These are phyloP conservation scores for Colletotrichum horii DNA, from an alignment of 2,329 filamentous ascomycete species.

Conservation along the genomic window DNA sequence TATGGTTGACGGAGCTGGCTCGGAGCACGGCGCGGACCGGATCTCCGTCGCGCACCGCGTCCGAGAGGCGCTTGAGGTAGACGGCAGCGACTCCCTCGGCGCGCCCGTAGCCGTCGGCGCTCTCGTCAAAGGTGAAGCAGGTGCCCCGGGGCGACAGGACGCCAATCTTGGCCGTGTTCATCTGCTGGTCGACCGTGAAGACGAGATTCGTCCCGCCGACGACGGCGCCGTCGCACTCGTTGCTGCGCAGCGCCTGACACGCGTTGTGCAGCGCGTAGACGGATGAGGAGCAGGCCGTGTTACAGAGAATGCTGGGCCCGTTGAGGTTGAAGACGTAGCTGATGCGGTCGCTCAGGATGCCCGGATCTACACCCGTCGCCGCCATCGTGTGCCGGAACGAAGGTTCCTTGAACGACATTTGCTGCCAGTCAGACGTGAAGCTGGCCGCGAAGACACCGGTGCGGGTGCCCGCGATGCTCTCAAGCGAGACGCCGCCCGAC, in stretches of 20 bases:
- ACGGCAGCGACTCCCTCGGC: conserved; percentile 35
- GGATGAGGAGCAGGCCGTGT: conserved; percentile 43
- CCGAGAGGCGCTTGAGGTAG: conserved; percentile 33
- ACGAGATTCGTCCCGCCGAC: conserved; percentile 42
- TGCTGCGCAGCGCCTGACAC: conserved; percentile 32
- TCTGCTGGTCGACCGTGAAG: conserved; percentile 26
- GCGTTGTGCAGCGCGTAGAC: conserved; percentile 32
- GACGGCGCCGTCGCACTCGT: conserved; percentile 37
- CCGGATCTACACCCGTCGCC: conserved; percentile 34
- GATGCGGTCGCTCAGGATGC: conserved; percentile 42
- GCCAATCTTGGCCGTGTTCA: conserved; percentile 22
- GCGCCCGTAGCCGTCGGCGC: conserved; percentile 38
- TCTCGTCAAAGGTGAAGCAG: conserved; percentile 37
- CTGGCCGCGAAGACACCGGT: conserved; percentile 33
- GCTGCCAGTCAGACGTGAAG: conserved; percentile 29
- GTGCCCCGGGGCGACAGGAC: conserved; percentile 23
- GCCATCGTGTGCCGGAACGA: conserved; percentile 13
- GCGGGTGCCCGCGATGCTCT: conserved; percentile 29
- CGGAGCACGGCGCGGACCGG: conserved; percentile 28
- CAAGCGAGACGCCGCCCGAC: conserved; percentile 36
- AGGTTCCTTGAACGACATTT: conserved; percentile 20
- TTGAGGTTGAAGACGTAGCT: conserved; percentile 41
- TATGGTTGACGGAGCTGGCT: conserved; percentile 15
- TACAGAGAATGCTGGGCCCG: conserved; percentile 35
- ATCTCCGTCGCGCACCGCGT: conserved; percentile 30